Base-by-base conservation (phyloP, 345 rosid genomes). In the Cardamine resedifolia region DNA sequence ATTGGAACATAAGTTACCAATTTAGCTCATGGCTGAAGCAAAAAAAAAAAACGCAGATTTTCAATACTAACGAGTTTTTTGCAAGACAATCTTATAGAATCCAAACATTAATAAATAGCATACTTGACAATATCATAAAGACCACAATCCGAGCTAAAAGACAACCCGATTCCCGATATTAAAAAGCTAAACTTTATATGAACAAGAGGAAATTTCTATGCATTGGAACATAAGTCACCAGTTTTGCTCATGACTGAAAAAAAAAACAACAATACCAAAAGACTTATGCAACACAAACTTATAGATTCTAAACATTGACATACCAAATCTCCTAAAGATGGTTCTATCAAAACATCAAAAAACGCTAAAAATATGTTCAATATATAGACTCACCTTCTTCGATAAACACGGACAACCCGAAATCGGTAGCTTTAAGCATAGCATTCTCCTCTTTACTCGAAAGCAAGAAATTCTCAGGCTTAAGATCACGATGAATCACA, bases 401-500 rank as follows among this genome's bases (percentile, higher is more conserved):
- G 14, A 88, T 85, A 85, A 83, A 92, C 2, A 92, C 94, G 2
- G 98, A 92, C 78, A 88, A 66, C 3, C 98, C 96, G 60, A 92
- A 92, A 79, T 88, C 98, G 8, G 92, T 90, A 3, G 96, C 88
- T 80, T 92, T 92, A 77, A 92, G 71, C 84, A 77, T 83, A 26
- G 94, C 90, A 10, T 68, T 83, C 55, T 82, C 85, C 5, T 82
- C 88, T 75, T 86, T 83, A 65, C 83, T 84, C 1, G 95, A 78
- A 7, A 92, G 58, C 84, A 92, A 82, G 85, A 92, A 90, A 73
- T 92, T 92, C 84, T 92, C 96, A 2, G 98, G 98, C 86, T 91
- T 91, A 19, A 91, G 91, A 76, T 91, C 96, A 16, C 96, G 82
- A 66, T 91, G 97, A 79, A 91, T 64, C 18, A 91, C 91, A 38